A percentile compares a stretch with the other conserved stretches of the same genome.
These are phyloP conservation scores for Saraca asoca DNA, from an alignment of 331 rosid genomes.

Conservation along the genomic window DNA sequence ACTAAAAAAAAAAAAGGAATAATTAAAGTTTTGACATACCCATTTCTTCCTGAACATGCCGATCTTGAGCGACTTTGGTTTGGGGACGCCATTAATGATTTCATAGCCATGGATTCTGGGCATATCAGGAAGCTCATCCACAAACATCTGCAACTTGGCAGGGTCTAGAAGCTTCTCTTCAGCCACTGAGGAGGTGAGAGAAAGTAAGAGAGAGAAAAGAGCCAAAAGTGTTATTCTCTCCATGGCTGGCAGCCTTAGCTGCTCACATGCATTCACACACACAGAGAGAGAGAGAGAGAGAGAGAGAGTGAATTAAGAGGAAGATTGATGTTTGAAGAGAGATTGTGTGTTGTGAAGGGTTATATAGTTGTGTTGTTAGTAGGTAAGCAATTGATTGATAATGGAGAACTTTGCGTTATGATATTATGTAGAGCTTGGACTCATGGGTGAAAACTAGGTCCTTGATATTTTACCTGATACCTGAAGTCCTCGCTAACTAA, in stretches of 20 bases:
- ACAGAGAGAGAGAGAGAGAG: background rate
- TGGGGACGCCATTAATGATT: conserved; percentile 28
- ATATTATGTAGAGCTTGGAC: background rate
- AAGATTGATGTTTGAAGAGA: too few relatives aligned
- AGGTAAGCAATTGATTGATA: background rate
- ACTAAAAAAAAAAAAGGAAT: too few relatives aligned
- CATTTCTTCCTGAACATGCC: conserved; percentile 61
- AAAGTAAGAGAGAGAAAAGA: too few relatives aligned
- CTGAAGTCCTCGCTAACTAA: too few relatives aligned
- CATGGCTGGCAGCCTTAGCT: conserved; percentile 21
- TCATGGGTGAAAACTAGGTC: too few relatives aligned
- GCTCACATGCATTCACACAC: background rate
- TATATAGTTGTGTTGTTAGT: too few relatives aligned
- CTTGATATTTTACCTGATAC: too few relatives aligned
- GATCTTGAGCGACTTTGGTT: conserved; percentile 41
- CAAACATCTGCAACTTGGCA: conserved; percentile 44
- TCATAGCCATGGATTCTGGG: conserved; percentile 45
- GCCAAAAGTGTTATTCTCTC: conserved; percentile 4
- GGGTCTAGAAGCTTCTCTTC: conserved; percentile 14
- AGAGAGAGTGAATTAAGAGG: background rate
- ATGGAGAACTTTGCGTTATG: conserved; percentile 20
- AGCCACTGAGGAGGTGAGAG: too few relatives aligned
- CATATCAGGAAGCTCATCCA: conserved; percentile 52
- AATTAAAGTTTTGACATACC: conserved; percentile 27
- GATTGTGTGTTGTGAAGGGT: too few relatives aligned